phyloP scores from a whole-genome alignment of 768 basidiomycete species.

The Mycena kentingensis region DNA sequence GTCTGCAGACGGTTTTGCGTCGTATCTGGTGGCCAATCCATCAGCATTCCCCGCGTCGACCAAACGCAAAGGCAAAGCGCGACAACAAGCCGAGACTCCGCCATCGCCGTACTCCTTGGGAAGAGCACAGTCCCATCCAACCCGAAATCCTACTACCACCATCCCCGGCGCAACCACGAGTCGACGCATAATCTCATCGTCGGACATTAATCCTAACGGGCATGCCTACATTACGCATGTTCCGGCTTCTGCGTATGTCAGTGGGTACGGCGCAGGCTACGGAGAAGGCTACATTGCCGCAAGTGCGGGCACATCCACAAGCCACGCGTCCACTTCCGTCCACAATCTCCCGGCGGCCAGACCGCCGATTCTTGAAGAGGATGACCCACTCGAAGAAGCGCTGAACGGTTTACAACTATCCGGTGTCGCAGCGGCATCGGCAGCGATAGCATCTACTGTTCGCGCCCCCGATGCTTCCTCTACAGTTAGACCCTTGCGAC shows the following conservation, averaged over 20 bases:
- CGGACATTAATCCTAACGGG: slow-evolving; percentile 17
- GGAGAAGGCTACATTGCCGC: slow-evolving; percentile 36
- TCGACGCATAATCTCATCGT: slow-evolving; percentile 32
- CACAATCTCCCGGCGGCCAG: slow-evolving; percentile 9
- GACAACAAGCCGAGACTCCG: slow-evolving; percentile 9
- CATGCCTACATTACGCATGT: slow-evolving; percentile 21
- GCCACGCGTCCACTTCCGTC: slow-evolving; percentile 14
- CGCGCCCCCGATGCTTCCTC: slow-evolving; percentile 11
- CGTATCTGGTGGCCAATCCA: slow-evolving; percentile 12
- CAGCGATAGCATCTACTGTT: slow-evolving; percentile 10
- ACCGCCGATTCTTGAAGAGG: not conserved
- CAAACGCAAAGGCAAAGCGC: slow-evolving; percentile 15
- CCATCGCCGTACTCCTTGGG: slow-evolving; percentile 6
- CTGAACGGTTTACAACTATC: slow-evolving; percentile 14
- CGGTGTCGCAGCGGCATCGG: slow-evolving; percentile 10
- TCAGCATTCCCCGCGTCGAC: not conserved
- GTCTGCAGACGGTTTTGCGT: slow-evolving; percentile 17
- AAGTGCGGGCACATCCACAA: not conserved
- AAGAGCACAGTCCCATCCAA: slow-evolving; percentile 1
- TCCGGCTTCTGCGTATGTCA: slow-evolving; percentile 34
- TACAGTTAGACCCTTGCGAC: not conserved
- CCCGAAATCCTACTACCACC: slow-evolving; percentile 29
- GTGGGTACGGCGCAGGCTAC: slow-evolving; percentile 38
- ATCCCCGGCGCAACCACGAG: slow-evolving; percentile 35
- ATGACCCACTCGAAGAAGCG: slow-evolving; percentile 9